A percentile compares a stretch with the other conserved stretches of the same genome.
Conservation (phyloP, 78 protist genomes). For the Dictyostelium brefeldianum region DNA sequence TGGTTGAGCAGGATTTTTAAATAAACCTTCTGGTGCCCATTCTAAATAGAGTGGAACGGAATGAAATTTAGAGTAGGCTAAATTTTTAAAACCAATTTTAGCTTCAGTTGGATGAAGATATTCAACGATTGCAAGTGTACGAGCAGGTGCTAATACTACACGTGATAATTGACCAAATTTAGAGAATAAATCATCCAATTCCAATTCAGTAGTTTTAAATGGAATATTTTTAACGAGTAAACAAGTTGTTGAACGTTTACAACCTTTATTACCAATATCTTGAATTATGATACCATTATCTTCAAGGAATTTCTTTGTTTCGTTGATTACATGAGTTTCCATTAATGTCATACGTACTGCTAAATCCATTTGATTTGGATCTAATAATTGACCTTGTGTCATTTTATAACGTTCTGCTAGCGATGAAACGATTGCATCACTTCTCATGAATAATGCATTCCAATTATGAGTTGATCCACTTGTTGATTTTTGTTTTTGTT, state of each 20-base stretch:
- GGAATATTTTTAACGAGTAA: slow-evolving; percentile 96
- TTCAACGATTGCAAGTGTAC: slow-evolving; percentile 92
- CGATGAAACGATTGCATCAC: slow-evolving; percentile 92
- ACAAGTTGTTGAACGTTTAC: slow-evolving; percentile 69
- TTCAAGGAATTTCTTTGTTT: slow-evolving; percentile 79
- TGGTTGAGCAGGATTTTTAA: slow-evolving; percentile 21
- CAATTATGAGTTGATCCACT: slow-evolving; percentile 88
- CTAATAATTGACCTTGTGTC: slow-evolving; percentile 86
- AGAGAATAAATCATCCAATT: slow-evolving; percentile 79
- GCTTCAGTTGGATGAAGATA: slow-evolving; percentile 92
- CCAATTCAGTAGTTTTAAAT: slow-evolving; percentile 19
- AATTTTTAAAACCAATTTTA: slow-evolving; percentile 87
- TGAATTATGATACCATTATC: slow-evolving; percentile 87
- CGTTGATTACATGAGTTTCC: slow-evolving; percentile 91
- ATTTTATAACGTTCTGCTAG: slow-evolving; percentile 85
- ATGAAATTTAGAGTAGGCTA: slow-evolving; percentile 93
- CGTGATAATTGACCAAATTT: slow-evolving; percentile 71
- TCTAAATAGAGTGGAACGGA: slow-evolving; percentile 96
- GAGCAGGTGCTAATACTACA: slow-evolving; percentile 89
- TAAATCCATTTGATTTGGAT: slow-evolving; percentile 30
- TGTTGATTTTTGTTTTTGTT: slow-evolving; percentile 22
- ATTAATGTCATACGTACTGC: slow-evolving; percentile 93
- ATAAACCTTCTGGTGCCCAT: slow-evolving; percentile 94
- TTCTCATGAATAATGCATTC: slow-evolving; percentile 95
- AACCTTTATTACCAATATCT: slow-evolving; percentile 53